Conservation (phyloP, 2,329 filamentous ascomycete genomes). For the Diaporthe eres region DNA sequence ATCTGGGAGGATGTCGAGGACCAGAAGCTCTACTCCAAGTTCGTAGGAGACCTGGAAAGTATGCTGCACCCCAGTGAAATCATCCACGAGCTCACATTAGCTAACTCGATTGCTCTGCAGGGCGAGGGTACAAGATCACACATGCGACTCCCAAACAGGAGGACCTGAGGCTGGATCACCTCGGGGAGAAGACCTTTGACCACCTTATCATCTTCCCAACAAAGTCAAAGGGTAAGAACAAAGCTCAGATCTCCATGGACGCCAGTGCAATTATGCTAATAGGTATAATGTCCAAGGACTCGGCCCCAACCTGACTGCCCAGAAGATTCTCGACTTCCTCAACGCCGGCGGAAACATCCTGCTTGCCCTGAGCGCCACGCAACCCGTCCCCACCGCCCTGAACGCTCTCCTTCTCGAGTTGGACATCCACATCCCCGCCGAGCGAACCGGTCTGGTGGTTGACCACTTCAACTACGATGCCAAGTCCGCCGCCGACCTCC, state of each 20-base stretch:
- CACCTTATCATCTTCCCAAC: constrained; percentile 90
- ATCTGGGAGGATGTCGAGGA: constrained; percentile 87
- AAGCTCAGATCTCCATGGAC: neutral
- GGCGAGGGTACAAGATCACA: constrained; percentile 83
- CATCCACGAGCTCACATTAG: constrained; percentile 36
- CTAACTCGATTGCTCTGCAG: constrained; percentile 62
- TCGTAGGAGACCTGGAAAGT: constrained; percentile 82
- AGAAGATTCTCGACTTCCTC: constrained; percentile 89
- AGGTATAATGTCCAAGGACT: constrained; percentile 70
- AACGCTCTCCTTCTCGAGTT: constrained; percentile 87
- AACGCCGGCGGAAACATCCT: constrained; percentile 94
- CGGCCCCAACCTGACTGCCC: constrained; percentile 88
- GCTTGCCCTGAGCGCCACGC: constrained; percentile 82
- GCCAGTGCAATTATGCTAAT: neutral
- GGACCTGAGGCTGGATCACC: constrained; percentile 81
- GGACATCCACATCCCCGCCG: constrained; percentile 88
- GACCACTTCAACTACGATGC: constrained; percentile 97
- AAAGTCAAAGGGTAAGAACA: constrained; percentile 83
- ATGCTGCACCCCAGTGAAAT: constrained; percentile 49
- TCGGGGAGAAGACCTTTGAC: constrained; percentile 91
- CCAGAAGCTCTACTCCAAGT: constrained; percentile 85
- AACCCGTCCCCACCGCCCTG: constrained; percentile 79
- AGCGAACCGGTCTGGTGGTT: constrained; percentile 87
- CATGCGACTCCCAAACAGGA: constrained; percentile 89
- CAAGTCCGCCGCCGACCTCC: constrained; percentile 81